phyloP scores from a whole-genome alignment of 306 rosid genomes.

The Cicer yamashitae region DNA sequence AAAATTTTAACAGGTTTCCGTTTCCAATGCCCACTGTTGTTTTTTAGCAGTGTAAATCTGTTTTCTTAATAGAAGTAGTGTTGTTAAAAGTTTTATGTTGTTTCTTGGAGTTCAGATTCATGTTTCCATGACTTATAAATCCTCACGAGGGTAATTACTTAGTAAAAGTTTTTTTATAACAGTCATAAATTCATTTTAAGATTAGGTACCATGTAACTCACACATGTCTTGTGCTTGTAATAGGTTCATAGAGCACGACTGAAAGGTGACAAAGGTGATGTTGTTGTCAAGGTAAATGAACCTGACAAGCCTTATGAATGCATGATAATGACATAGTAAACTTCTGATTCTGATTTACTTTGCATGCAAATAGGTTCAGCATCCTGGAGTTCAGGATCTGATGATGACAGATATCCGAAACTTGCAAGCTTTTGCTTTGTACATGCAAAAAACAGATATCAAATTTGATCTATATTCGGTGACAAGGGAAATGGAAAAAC shows the following conservation, averaged over 20 bases:
- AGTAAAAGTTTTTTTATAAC: conserved; percentile 10
- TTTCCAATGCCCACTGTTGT: neutral
- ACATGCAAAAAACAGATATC: conserved; percentile 92
- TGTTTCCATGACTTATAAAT: conserved; percentile 24
- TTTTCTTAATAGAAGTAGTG: neutral
- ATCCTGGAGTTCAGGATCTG: conserved; percentile 95
- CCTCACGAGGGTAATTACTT: conserved; percentile 30
- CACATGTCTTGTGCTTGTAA: conserved; percentile 43
- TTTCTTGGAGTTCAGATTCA: conserved; percentile 36
- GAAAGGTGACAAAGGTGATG: conserved; percentile 73
- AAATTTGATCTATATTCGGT: conserved; percentile 89
- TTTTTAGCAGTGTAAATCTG: conserved; percentile 1
- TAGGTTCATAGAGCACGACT: conserved; percentile 92
- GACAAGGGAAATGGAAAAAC: conserved; percentile 96
- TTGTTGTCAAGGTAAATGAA: conserved; percentile 88
- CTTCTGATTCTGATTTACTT: conserved; percentile 48
- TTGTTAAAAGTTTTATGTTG: neutral
- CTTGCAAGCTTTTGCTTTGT: conserved; percentile 89
- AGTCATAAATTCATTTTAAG: conserved; percentile 31
- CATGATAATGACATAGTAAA: conserved; percentile 36
- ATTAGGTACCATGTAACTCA: conserved; percentile 43
- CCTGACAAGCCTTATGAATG: conserved; percentile 22
- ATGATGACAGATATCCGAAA: conserved; percentile 98
- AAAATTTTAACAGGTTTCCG: neutral
- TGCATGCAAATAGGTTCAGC: conserved; percentile 78